These are phyloP conservation scores for Exophiala mesophila DNA, from an alignment of 2,329 filamentous ascomycete species.

Conservation along the genomic window DNA sequence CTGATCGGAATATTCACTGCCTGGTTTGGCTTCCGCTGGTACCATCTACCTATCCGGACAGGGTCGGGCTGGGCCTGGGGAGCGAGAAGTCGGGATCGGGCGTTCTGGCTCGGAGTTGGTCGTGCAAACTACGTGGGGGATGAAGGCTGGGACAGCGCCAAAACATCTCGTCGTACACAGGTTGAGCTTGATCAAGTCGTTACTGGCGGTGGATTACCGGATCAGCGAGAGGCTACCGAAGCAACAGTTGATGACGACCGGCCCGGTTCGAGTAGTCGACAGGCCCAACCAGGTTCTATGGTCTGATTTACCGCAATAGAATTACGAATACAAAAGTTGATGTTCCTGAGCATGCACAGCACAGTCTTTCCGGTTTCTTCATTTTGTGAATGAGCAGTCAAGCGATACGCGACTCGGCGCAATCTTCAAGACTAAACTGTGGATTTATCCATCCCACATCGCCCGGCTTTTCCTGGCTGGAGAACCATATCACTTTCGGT, in stretches of 20 bases:
- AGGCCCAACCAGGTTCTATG: too few relatives aligned
- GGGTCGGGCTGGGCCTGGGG: slow-evolving; percentile 90
- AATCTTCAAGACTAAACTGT: too few relatives aligned
- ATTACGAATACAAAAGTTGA: too few relatives aligned
- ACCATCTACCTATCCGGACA: slow-evolving; percentile 72
- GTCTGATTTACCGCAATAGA: too few relatives aligned
- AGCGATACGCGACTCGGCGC: too few relatives aligned
- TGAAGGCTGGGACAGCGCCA: slow-evolving; percentile 39
- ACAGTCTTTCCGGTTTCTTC: background rate
- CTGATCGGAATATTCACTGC: slow-evolving; percentile 67
- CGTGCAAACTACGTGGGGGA: slow-evolving; percentile 43
- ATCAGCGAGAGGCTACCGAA: slow-evolving; percentile 12
- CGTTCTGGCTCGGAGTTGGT: slow-evolving; percentile 67
- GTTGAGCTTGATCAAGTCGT: background rate
- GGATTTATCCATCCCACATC: too few relatives aligned
- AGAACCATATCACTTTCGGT: too few relatives aligned
- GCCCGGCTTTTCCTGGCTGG: too few relatives aligned
- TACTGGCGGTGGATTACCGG: slow-evolving; percentile 11
- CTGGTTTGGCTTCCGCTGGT: slow-evolving; percentile 75
- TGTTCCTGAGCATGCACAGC: background rate
- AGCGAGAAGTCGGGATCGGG: slow-evolving; percentile 64
- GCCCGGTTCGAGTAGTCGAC: background rate
- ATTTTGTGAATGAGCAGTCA: background rate
- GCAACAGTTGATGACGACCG: slow-evolving; percentile 1
- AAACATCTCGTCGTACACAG: background rate